Conservation (phyloP, 495 filamentous ascomycete genomes). For the Talaromyces proteolyticus region DNA sequence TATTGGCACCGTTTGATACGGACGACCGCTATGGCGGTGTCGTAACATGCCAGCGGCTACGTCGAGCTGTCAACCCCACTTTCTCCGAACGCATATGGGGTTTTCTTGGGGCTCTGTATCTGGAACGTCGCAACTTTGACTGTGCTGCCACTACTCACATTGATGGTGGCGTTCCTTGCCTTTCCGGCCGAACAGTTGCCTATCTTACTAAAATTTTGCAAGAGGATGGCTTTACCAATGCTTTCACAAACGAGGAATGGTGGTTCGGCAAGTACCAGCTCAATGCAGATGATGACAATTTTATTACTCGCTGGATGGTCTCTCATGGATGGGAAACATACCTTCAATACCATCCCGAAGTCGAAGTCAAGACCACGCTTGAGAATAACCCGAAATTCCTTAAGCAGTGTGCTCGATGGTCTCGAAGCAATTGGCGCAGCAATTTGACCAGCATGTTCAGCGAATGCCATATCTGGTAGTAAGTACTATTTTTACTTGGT, state of each 20-base stretch:
- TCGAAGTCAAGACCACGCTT: constrained; percentile 69
- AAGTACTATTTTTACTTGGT: constrained; percentile 27
- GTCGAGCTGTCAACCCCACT: constrained; percentile 52
- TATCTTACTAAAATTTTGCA: constrained; percentile 79
- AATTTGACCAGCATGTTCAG: constrained; percentile 71
- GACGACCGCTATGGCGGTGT: constrained; percentile 71
- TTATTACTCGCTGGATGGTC: constrained; percentile 75
- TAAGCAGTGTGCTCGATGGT: constrained; percentile 76
- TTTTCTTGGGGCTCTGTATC: constrained; percentile 76
- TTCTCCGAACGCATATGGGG: constrained; percentile 58
- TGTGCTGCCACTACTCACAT: constrained; percentile 81
- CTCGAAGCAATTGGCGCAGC: constrained; percentile 75
- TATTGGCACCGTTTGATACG: constrained; percentile 75
- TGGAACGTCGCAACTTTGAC: constrained; percentile 83
- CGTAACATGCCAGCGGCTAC: constrained; percentile 75
- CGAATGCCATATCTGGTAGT: constrained; percentile 65
- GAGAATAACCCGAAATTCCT: constrained; percentile 70
- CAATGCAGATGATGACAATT: constrained; percentile 83
- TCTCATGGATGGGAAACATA: constrained; percentile 69
- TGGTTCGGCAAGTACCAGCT: constrained; percentile 61
- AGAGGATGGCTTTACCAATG: constrained; percentile 63
- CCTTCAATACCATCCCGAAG: constrained; percentile 70
- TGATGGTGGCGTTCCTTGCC: constrained; percentile 80
- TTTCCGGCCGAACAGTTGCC: constrained; percentile 81
- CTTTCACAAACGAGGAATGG: constrained; percentile 69